Conservation (phyloP, 1,139 yeast species). For the Hanseniaspora gamundiae region DNA sequence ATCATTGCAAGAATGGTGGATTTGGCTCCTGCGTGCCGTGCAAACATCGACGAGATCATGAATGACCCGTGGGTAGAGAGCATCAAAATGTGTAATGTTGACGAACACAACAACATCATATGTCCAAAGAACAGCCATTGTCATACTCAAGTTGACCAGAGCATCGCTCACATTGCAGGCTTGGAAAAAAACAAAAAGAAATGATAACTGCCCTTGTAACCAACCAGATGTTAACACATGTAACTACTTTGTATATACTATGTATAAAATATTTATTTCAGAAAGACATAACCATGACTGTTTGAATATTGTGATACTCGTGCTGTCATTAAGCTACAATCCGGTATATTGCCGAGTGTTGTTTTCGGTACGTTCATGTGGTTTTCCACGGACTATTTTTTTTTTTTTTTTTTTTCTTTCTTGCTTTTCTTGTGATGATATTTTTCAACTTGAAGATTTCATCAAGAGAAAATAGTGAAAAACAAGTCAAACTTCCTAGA, state of each 20-base stretch:
- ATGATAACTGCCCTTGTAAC: no score
- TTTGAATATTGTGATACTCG: no score
- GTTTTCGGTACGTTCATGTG: no score
- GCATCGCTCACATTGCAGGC: slow-evolving; percentile 91
- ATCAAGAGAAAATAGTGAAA: background rate
- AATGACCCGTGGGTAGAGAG: slow-evolving; percentile 62
- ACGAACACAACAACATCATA: slow-evolving; percentile 28
- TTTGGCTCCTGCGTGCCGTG: slow-evolving; percentile 75
- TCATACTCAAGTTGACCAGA: slow-evolving; percentile 83
- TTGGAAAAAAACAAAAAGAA: slow-evolving; percentile 66
- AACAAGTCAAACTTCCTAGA: background rate
- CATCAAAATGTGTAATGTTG: slow-evolving; percentile 55
- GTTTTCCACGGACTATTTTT: no score
- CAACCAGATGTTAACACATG: no score
- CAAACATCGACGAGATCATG: slow-evolving; percentile 74
- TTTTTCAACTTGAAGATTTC: no score
- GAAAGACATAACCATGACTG: background rate
- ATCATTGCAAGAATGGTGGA: slow-evolving; percentile 66
- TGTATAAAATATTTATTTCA: background rate
- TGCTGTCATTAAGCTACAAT: no score
- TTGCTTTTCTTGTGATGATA: no score
- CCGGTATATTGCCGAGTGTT: no score
- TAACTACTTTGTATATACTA: background rate
- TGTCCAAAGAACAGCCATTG: slow-evolving; percentile 44
- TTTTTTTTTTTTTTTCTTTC: no score